phyloP scores from a whole-genome alignment of 2,329 filamentous ascomycete species.

The Malbranchea zuffiana region DNA sequence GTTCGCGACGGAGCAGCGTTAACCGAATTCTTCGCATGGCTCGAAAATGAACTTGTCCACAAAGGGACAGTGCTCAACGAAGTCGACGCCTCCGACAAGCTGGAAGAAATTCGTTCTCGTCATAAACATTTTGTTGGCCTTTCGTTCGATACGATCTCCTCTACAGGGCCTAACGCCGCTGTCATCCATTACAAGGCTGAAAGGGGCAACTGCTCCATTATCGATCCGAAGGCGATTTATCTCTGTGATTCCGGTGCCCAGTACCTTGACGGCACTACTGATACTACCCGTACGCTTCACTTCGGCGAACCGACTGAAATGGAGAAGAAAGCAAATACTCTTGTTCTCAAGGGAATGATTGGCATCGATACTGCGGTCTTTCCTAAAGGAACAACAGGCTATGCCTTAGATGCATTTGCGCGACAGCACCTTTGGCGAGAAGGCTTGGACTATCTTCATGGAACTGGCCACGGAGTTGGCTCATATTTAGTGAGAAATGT shows the following conservation, averaged over 20 bases:
- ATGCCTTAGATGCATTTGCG: conserved; percentile 77
- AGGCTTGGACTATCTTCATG: conserved; percentile 89
- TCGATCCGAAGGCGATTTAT: conserved; percentile 79
- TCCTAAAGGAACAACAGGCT: conserved; percentile 89
- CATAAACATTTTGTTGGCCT: conserved; percentile 72
- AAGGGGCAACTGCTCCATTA: conserved; percentile 64
- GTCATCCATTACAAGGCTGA: conserved; percentile 95
- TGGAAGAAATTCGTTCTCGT: conserved; percentile 53
- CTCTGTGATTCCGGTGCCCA: conserved; percentile 97
- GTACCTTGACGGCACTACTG: conserved; percentile 88
- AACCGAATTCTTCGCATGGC: conserved; percentile 90
- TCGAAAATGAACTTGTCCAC: conserved; percentile 73
- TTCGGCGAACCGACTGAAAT: conserved; percentile 74
- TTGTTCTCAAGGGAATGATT: conserved; percentile 91
- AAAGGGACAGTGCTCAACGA: conserved; percentile 71
- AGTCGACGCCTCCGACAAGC: conserved; percentile 80
- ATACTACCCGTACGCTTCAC: conserved; percentile 86
- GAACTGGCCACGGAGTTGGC: conserved; percentile 90
- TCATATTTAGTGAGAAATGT: conserved; percentile 54
- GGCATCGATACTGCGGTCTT: conserved; percentile 77
- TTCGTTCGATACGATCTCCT: conserved; percentile 93
- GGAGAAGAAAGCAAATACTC: conserved; percentile 81
- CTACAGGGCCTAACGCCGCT: conserved; percentile 82
- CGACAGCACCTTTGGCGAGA: conserved; percentile 88
- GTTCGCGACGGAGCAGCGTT: conserved; percentile 85